phyloP scores from a whole-genome alignment of 306 rosid species.

The Cucumis melo region DNA sequence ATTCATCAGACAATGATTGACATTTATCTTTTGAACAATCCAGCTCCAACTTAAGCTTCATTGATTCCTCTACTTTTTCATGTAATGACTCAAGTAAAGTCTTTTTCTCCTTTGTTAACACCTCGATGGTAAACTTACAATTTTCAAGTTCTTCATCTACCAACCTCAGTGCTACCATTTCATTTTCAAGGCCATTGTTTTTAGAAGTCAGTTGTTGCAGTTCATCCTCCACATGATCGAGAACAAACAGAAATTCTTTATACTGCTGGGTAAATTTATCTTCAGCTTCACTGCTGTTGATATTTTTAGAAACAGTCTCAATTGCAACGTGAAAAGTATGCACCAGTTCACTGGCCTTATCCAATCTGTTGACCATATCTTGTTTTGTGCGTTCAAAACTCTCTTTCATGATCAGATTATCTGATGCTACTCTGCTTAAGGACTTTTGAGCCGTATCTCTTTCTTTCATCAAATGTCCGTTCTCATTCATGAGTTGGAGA shows the following conservation, averaged over 20 bases:
- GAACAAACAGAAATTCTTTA: slow-evolving; percentile 36
- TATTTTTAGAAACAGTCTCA: slow-evolving; percentile 45
- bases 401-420: slow-evolving; percentile 40
- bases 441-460: slow-evolving; percentile 40
- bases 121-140: slow-evolving; percentile 37
- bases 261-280: slow-evolving; percentile 45
- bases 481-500: slow-evolving; percentile 55
- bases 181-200: slow-evolving; percentile 49
- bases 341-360: slow-evolving; percentile 36
- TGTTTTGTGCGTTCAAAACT: slow-evolving; percentile 38
- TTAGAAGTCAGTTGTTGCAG: slow-evolving; percentile 54
- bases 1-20: slow-evolving; percentile 30
- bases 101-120: slow-evolving; percentile 42
- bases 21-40: slow-evolving; percentile 31
- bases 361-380: slow-evolving; percentile 32
- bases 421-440: slow-evolving; percentile 36
- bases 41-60: slow-evolving; percentile 39
- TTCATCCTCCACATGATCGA: slow-evolving; percentile 52
- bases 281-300: slow-evolving; percentile 43
- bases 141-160: slow-evolving; percentile 36
- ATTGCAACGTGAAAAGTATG: slow-evolving; percentile 55
- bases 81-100: slow-evolving; percentile 35
- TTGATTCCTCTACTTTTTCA: slow-evolving; percentile 45
- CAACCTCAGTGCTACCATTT: slow-evolving; percentile 32
- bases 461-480: slow-evolving; percentile 32